phyloP scores from a whole-genome alignment of 140 eudicot species.

The Senecio squalidus region DNA sequence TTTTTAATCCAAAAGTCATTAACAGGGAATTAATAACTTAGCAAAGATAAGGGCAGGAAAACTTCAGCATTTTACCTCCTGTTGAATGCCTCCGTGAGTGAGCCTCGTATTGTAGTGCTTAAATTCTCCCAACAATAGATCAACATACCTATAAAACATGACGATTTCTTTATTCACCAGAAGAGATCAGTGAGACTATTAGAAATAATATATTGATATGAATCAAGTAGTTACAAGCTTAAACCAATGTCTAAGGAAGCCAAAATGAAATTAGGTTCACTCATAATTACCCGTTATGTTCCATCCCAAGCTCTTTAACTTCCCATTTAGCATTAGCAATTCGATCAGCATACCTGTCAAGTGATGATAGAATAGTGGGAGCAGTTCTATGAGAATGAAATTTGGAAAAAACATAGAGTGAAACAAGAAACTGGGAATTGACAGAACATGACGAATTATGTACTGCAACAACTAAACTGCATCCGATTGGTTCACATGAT shows the following conservation, averaged over 20 bases:
- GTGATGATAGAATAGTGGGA: conserved; percentile 24
- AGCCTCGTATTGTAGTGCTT: conserved; percentile 87
- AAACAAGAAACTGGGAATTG: not conserved
- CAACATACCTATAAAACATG: conserved; percentile 58
- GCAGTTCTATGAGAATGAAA: too few relatives aligned
- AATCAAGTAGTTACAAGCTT: too few relatives aligned
- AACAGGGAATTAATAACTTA: not conserved
- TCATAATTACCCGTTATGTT: conserved; percentile 76
- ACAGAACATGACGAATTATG: not conserved
- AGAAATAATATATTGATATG: not conserved
- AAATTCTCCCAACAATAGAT: conserved; percentile 88
- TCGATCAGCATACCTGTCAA: conserved; percentile 88
- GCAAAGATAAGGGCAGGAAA: conserved; percentile 11
- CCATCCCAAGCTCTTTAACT: conserved; percentile 87
- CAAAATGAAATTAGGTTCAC: not conserved
- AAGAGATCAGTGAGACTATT: not conserved
- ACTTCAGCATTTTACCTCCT: conserved; percentile 48
- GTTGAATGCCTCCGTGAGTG: conserved; percentile 76
- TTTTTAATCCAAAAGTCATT: not conserved
- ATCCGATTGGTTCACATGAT: conserved; percentile 6
- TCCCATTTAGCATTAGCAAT: conserved; percentile 96
- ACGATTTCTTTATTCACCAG: not conserved
- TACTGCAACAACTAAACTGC: conserved; percentile 4
- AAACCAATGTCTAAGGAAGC: too few relatives aligned
- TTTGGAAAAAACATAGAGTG: too few relatives aligned